These are phyloP conservation scores for Scheffersomyces amazonensis DNA, from an alignment of 805 yeast species.

Conservation along the genomic window DNA sequence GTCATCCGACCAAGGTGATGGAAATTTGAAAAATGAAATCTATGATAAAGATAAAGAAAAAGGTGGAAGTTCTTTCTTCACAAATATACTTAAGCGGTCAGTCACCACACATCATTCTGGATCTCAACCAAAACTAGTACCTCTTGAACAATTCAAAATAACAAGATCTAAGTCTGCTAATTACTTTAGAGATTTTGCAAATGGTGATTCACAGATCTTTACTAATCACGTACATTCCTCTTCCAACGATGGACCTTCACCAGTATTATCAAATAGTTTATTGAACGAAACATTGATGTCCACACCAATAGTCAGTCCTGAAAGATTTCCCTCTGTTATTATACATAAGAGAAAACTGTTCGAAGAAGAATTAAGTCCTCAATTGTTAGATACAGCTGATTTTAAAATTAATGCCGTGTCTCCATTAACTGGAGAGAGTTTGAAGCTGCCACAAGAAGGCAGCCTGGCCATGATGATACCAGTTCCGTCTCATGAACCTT, in stretches of 20 bases:
- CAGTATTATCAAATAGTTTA: conserved; percentile 10
- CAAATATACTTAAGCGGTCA: not conserved
- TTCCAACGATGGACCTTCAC: not conserved
- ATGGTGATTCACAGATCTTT: not conserved
- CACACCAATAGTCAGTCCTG: conserved; percentile 4
- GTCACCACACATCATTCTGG: not conserved
- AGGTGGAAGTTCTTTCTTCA: not conserved
- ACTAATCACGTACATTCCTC: no score
- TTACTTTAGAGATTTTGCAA: conserved; percentile 4
- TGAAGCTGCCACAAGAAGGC: no score
- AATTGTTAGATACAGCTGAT: not conserved
- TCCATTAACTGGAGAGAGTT: not conserved
- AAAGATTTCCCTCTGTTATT: conserved; percentile 6
- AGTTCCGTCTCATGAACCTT: no score
- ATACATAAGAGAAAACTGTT: no score
- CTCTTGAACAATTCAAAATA: conserved; percentile 5
- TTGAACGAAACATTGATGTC: conserved; percentile 15
- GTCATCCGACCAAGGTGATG: not conserved
- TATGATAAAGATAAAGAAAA: no score
- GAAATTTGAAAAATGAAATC: no score
- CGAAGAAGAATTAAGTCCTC: not conserved
- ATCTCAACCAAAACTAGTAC: conserved; percentile 2
- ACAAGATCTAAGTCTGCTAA: conserved; percentile 7
- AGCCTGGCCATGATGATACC: no score
- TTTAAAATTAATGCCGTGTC: conserved; percentile 1